Conservation (phyloP, 257 asterid species). For the Rubia yunnanensis region DNA sequence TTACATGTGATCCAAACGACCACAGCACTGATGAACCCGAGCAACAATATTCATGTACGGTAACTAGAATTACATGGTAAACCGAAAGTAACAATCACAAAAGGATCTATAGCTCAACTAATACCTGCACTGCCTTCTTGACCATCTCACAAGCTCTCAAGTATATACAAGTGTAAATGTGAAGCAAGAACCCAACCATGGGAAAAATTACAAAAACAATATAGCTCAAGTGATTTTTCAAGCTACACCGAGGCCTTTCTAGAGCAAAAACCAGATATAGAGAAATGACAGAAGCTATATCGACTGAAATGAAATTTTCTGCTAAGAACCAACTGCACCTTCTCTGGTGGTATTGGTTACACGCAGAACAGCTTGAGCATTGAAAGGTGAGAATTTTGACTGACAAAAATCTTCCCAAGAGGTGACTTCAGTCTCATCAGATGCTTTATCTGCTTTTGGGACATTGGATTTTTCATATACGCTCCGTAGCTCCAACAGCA, state of each 20-base stretch:
- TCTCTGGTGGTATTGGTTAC: constrained; percentile 60
- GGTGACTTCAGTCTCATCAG: constrained; percentile 29
- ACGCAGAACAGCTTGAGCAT: constrained; percentile 90
- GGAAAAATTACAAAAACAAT: constrained; percentile 16
- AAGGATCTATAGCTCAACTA: constrained; percentile 28
- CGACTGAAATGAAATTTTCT: constrained; percentile 10
- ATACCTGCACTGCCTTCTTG: constrained; percentile 25
- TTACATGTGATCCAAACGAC: not conserved
- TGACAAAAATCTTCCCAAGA: constrained; percentile 88
- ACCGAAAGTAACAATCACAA: constrained; percentile 16
- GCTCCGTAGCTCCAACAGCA: constrained; percentile 62
- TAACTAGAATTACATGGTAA: constrained; percentile 25
- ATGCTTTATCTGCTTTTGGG: constrained; percentile 20
- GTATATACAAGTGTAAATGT: constrained; percentile 63
- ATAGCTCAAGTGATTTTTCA: constrained; percentile 11
- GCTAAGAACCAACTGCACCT: constrained; percentile 58
- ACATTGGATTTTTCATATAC: constrained; percentile 40
- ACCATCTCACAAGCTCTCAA: constrained; percentile 39
- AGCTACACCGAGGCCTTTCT: constrained; percentile 44
- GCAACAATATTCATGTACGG: constrained; percentile 17
- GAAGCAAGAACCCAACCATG: constrained; percentile 18
- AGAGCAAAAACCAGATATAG: constrained; percentile 23
- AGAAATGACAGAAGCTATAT: constrained; percentile 20
- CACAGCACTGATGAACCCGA: not conserved
- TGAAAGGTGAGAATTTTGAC: constrained; percentile 76